phyloP scores from a whole-genome alignment of 148 eudicot genomes.

The Fagopyrum homotropicum region DNA sequence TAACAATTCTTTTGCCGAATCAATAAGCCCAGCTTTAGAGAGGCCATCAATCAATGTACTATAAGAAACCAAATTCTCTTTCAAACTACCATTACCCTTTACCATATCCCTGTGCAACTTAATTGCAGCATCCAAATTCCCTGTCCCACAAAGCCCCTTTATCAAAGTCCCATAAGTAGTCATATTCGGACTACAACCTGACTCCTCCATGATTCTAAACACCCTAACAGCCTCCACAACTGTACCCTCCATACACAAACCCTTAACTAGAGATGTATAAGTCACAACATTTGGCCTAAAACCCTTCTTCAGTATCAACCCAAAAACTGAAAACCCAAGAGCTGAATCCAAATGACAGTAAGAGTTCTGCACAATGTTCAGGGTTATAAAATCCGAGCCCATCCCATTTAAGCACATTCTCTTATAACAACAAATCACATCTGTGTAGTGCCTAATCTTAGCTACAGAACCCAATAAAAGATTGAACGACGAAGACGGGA shows the following conservation, averaged over 20 bases:
- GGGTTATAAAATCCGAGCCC: slow-evolving; percentile 18
- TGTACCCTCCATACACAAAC: slow-evolving; percentile 23
- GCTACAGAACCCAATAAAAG: slow-evolving; percentile 18
- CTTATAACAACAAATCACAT: slow-evolving; percentile 14
- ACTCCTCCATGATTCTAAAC: slow-evolving; percentile 17
- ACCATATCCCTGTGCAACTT: slow-evolving; percentile 19
- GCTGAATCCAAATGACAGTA: slow-evolving; percentile 19
- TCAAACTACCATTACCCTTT: slow-evolving; percentile 2
- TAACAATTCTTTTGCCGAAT: slow-evolving; percentile 21
- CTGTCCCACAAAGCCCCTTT: slow-evolving; percentile 20
- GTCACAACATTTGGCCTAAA: slow-evolving; percentile 20
- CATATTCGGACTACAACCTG: slow-evolving; percentile 24
- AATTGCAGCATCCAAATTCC: slow-evolving; percentile 19
- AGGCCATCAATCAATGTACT: slow-evolving; percentile 27
- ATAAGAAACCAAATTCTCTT: slow-evolving; percentile 24
- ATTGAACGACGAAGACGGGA: slow-evolving; percentile 24
- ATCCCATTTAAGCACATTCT: slow-evolving; percentile 14
- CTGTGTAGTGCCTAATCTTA: slow-evolving; percentile 20
- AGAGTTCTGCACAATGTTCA: slow-evolving; percentile 23
- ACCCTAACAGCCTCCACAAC: slow-evolving; percentile 17
- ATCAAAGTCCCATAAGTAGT: slow-evolving; percentile 25
- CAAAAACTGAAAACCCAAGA: slow-evolving; percentile 25
- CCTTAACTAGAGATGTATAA: slow-evolving; percentile 23
- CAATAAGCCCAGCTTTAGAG: slow-evolving; percentile 24
- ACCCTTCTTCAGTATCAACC: slow-evolving; percentile 25